These are phyloP conservation scores for Hypoxylon sp. DNA, from an alignment of 2,329 filamentous ascomycete species.

Conservation along the genomic window DNA sequence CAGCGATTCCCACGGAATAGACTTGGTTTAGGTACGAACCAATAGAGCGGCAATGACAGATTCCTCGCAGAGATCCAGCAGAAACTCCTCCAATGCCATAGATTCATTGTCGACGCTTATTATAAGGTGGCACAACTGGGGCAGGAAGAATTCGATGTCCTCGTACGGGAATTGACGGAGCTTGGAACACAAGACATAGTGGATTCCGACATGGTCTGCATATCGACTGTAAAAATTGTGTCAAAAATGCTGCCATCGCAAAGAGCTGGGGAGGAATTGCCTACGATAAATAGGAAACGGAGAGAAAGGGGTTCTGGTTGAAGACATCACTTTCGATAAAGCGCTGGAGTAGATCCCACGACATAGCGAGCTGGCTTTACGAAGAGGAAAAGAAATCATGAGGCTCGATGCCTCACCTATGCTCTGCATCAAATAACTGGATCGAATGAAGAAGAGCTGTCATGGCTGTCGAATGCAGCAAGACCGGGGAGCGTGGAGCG, in stretches of 20 bases:
- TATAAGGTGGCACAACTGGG: slow-evolving; percentile 88
- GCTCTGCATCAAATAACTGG: slow-evolving; percentile 49
- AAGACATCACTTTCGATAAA: slow-evolving; percentile 96
- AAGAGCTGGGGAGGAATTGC: slow-evolving; percentile 56
- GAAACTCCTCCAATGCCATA: slow-evolving; percentile 90
- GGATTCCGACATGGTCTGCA: slow-evolving; percentile 90
- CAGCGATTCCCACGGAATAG: slow-evolving; percentile 40
- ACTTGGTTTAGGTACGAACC: slow-evolving; percentile 65
- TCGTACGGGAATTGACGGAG: slow-evolving; percentile 90
- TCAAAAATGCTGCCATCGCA: slow-evolving; percentile 30
- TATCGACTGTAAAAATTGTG: slow-evolving; percentile 74
- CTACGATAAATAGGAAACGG: slow-evolving; percentile 90
- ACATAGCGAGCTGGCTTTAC: slow-evolving; percentile 67
- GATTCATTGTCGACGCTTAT: slow-evolving; percentile 92
- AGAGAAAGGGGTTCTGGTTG: slow-evolving; percentile 90
- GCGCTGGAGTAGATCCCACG: slow-evolving; percentile 89
- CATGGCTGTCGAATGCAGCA: slow-evolving; percentile 52
- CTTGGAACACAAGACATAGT: slow-evolving; percentile 91
- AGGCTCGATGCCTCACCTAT: slow-evolving; percentile 55
- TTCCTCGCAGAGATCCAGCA: slow-evolving; percentile 88
- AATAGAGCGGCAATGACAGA: slow-evolving; percentile 87
- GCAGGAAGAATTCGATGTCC: slow-evolving; percentile 93
- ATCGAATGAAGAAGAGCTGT: slow-evolving; percentile 46
- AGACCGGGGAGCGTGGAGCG: slow-evolving; percentile 27
- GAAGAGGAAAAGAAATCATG: slow-evolving; percentile 51